Evolutionary conservation across 2,329 filamentous ascomycete genomes (phyloP).

Genomic region (Colletotrichum noveboracense): DNA sequence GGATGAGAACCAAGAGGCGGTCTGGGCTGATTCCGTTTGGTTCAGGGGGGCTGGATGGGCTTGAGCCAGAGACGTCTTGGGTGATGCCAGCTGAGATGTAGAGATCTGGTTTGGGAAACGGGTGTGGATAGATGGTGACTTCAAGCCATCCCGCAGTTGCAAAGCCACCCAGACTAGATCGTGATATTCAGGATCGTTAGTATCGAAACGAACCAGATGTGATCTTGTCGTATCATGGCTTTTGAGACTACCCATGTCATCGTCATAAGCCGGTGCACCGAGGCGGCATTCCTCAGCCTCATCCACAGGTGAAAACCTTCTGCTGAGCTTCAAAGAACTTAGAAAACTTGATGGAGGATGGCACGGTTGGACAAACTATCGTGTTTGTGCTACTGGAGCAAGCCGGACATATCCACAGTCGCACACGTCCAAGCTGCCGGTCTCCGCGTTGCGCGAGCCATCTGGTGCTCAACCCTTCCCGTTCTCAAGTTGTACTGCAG

Average conservation of each 20-base stretch:
- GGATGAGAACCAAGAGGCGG: neutral
- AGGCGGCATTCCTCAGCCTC: neutral
- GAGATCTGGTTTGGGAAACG: neutral
- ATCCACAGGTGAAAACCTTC: accelerated
- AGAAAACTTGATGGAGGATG: neutral
- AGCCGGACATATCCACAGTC: neutral
- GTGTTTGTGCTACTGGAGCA: neutral
- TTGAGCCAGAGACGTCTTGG: neutral
- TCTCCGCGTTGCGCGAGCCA: neutral
- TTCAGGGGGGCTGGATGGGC: neutral
- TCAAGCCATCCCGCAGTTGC: neutral
- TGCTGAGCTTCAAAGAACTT: neutral
- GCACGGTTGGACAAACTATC: neutral
- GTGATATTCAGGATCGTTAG: accelerated
- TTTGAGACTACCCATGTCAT: accelerated
- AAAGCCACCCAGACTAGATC: neutral
- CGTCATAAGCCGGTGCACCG: accelerated
- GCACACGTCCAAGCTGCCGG: neutral
- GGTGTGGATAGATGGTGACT: neutral
- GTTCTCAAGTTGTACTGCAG: accelerated
- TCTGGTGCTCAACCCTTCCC: neutral
- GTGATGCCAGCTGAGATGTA: neutral
- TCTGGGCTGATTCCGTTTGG: neutral
- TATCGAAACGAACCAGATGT: accelerated
- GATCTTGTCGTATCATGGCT: accelerated